These are phyloP conservation scores for Flueggea neowawraea DNA, from an alignment of 441 rosid genomes.

Conservation along the genomic window DNA sequence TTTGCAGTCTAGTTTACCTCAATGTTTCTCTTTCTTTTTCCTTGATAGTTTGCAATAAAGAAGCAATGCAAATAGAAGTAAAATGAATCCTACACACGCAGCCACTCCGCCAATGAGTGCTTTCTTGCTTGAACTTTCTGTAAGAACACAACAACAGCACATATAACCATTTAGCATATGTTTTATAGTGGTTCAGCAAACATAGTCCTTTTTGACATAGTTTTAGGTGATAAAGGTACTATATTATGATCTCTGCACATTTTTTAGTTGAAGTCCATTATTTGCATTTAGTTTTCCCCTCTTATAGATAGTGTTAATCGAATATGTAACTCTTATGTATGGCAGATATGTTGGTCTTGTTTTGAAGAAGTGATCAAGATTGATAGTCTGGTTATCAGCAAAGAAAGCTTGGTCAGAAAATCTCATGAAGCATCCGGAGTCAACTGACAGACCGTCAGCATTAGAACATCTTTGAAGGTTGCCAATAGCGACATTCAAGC, in stretches of 20 bases:
- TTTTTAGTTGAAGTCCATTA: too few species aligned
- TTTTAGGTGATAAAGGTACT: too few species aligned
- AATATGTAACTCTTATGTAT: too few species aligned
- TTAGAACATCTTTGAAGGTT: constrained; percentile 28
- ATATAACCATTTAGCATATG: too few species aligned
- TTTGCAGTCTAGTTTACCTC: constrained; percentile 36
- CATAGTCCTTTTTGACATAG: too few species aligned
- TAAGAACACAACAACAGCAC: not conserved
- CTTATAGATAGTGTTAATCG: too few species aligned
- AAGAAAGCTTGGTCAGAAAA: constrained; percentile 30
- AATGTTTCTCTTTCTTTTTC: constrained; percentile 12
- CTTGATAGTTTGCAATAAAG: constrained; percentile 23
- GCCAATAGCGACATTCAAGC: constrained; percentile 23
- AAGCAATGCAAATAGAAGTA: constrained; percentile 17
- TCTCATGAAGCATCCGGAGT: constrained; percentile 41
- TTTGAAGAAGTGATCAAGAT: constrained; percentile 25
- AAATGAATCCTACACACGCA: constrained; percentile 27
- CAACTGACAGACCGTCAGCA: constrained; percentile 27
- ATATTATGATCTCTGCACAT: too few species aligned
- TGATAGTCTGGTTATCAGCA: too few species aligned
- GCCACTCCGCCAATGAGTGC: constrained; percentile 34
- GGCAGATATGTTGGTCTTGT: constrained; percentile 5
- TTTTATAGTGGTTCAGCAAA: too few species aligned
- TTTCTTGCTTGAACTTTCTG: constrained; percentile 19
- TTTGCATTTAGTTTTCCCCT: too few species aligned